phyloP scores from a whole-genome alignment of 139 green algal species.

The Micractinium sp. region DNA sequence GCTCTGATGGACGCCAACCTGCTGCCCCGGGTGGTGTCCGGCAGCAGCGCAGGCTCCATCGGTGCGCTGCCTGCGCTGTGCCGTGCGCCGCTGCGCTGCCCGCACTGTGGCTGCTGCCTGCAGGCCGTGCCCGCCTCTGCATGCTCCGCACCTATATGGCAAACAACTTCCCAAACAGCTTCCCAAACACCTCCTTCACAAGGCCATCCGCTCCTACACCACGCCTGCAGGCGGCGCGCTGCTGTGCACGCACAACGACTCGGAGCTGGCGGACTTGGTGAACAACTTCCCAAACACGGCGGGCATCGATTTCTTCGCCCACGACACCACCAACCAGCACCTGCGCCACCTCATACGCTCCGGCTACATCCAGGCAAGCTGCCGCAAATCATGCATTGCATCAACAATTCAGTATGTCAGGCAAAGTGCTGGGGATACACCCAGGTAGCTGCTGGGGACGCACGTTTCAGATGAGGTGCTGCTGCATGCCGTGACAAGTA shows the following conservation, averaged over 20 bases:
- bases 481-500: no score
- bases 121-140: no score
- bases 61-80: slow-evolving; percentile 47
- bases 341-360: slow-evolving; percentile 74
- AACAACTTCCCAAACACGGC: slow-evolving; percentile 11
- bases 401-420: no score
- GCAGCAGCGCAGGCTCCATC: slow-evolving; percentile 91
- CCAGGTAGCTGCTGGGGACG: no score
- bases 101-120: no score
- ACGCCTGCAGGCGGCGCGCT: slow-evolving; percentile 45
- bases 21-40: slow-evolving; percentile 92
- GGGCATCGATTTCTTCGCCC: slow-evolving; percentile 87
- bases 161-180: no score
- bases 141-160: background rate
- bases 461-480: no score
- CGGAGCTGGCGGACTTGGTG: slow-evolving; percentile 79
- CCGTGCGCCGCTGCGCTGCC: background rate
- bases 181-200: no score
- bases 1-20: slow-evolving; percentile 85
- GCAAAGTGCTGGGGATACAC: no score
- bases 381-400: no score
- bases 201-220: no score
- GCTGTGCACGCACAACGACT: slow-evolving; percentile 71
- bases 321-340: slow-evolving; percentile 68
- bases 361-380: slow-evolving; percentile 44